phyloP scores from a whole-genome alignment of 805 yeast species.

The Hanseniaspora guilliermondii region DNA sequence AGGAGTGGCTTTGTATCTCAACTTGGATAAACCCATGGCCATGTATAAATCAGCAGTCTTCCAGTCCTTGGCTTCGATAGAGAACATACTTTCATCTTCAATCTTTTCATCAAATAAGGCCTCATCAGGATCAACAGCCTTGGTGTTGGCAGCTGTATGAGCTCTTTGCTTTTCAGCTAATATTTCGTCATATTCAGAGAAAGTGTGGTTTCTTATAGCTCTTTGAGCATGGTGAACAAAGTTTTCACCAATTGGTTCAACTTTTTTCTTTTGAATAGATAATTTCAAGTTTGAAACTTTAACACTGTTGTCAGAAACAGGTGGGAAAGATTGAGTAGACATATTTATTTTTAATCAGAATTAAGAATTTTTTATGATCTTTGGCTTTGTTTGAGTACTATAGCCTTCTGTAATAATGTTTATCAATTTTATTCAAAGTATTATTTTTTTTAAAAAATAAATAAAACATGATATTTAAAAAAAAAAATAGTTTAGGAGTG shows the following conservation, averaged over 20 bases:
- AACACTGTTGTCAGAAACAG: constrained; percentile 44
- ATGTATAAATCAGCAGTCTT: constrained; percentile 91
- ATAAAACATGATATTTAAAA: too few species aligned
- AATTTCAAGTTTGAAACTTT: constrained; percentile 9
- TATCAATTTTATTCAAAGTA: too few species aligned
- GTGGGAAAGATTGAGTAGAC: constrained; percentile 32
- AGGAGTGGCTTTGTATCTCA: constrained; percentile 81
- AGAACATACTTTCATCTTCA: constrained; percentile 66
- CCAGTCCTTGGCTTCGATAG: constrained; percentile 97
- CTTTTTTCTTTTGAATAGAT: constrained; percentile 30
- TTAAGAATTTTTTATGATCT: neutral
- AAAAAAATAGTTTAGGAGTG: too few species aligned
- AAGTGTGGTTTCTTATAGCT: constrained; percentile 89
- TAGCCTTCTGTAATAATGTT: too few species aligned
- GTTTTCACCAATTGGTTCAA: constrained; percentile 94
- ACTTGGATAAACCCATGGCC: constrained; percentile 83
- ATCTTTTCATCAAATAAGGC: constrained; percentile 39
- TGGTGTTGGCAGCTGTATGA: constrained; percentile 41
- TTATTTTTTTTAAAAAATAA: neutral
- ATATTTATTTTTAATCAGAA: constrained; percentile 17
- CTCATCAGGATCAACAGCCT: constrained; percentile 42
- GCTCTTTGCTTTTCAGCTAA: constrained; percentile 83
- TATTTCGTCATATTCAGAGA: constrained; percentile 92
- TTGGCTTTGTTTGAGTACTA: neutral
- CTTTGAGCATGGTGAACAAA: constrained; percentile 95